Conservation (phyloP, 208 protist genomes). For the Phytomonas serpens region DNA sequence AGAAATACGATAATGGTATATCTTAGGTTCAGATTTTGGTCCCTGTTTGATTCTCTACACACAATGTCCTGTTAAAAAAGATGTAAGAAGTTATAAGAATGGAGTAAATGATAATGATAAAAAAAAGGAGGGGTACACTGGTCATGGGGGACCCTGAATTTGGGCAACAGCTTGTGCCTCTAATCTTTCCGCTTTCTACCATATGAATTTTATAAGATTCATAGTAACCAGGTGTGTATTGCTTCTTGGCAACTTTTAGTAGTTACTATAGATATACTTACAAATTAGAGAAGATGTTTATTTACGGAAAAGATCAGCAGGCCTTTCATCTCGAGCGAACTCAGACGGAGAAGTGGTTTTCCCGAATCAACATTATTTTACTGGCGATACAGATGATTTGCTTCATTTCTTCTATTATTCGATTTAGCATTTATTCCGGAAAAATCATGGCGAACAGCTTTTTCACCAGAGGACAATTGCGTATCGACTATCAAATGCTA, state of each 20-base stretch:
- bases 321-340: constrained; percentile 64
- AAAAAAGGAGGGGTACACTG: background rate
- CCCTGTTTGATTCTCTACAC: background rate
- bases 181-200: background rate
- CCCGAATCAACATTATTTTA: constrained; percentile 43
- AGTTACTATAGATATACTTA: constrained; percentile 3
- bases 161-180: background rate
- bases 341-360: constrained; percentile 51
- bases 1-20: background rate
- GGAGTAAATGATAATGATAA: background rate
- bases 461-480: constrained; percentile 31
- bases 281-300: constrained; percentile 39
- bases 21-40: background rate
- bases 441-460: constrained; percentile 61
- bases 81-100: constrained; percentile 2
- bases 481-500: constrained; percentile 27
- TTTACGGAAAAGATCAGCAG: constrained; percentile 80
- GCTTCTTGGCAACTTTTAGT: background rate
- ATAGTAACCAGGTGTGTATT: background rate
- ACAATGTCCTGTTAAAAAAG: background rate
- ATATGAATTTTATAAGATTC: background rate
- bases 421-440: constrained; percentile 21
- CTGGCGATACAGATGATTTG: constrained; percentile 57
- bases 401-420: constrained; percentile 51
- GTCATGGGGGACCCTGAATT: background rate